Base-by-base conservation (phyloP, 164 flowering plant genomes). In the Umbilicus rupestris region DNA sequence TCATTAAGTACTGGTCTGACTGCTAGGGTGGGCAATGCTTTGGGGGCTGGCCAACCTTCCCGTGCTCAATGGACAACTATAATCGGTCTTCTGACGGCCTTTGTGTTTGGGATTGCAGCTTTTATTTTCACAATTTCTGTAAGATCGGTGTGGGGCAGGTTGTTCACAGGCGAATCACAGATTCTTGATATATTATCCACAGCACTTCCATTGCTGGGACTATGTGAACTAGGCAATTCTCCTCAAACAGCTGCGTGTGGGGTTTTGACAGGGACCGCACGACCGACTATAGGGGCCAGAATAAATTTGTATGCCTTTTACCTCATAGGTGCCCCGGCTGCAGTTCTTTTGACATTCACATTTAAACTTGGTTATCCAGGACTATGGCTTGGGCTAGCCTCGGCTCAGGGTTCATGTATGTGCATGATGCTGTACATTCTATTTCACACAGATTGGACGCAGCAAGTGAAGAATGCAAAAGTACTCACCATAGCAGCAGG, bases 171-270 rank as follows among this genome's bases (percentile, higher is more conserved):
- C 0, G 96, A 89, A 49, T 62, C 44, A 2, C 72, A 67, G 1
- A 76, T 85, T 2, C 39, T 82, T 16, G 39, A 69, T 9, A 7
- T 85, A 35, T 78, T 81, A 3, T 74, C 89, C 1, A 45, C 74
- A 37, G 81, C 78, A 1, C 64, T 89, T 78, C 90, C 92, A 12
- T 71, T 87, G 6, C 71, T 80, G 37, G 92, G 90, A 31, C 65
- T 87, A 1, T 84, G 90, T 37, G 96, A 89, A 80, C 75, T 89
- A 1, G 87, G 87, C 5, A 87, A 89, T 68, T 78, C 80, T 77
- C 90, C 89, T 3, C 92, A 87, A 57, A 89, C 96, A 19, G 70
- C 79, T 7, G 82, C 78, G 10, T 85, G 89, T 62, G 92, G 96
- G 33, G 88, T 79, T 6, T 35, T 87, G 65, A 78, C 85, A 50